Evolutionary conservation across 2,329 filamentous ascomycete genomes (phyloP).

Genomic region (Boeremia exigua): DNA sequence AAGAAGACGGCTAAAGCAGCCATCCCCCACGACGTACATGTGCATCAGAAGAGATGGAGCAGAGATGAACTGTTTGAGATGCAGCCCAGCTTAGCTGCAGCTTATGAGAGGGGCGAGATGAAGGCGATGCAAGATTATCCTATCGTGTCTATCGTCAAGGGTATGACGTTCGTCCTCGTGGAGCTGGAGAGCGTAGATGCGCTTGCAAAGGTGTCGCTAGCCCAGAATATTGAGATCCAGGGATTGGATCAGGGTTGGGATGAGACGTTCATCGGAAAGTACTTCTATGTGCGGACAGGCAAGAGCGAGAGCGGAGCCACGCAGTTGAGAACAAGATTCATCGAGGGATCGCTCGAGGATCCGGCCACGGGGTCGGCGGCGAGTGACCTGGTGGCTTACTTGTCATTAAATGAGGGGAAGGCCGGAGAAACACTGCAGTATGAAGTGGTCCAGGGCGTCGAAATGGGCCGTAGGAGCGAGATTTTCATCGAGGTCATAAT

Average conservation of each 20-base stretch:
- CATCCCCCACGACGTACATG: conserved; percentile 69
- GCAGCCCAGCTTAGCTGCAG: conserved; percentile 45
- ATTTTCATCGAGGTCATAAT: conserved; percentile 56
- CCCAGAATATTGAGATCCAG: conserved; percentile 38
- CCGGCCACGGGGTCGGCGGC: conserved; percentile 60
- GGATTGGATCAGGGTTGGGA: conserved; percentile 59
- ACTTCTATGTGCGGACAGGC: conserved; percentile 63
- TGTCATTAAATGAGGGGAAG: conserved; percentile 50
- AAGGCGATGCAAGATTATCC: conserved; percentile 33
- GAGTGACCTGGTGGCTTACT: conserved; percentile 53
- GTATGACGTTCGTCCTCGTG: conserved; percentile 75
- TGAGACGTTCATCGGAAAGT: conserved; percentile 60
- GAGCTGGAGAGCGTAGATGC: conserved; percentile 66
- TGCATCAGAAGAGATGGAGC: conserved; percentile 34
- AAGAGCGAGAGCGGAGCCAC: conserved; percentile 33
- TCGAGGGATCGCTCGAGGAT: conserved; percentile 58
- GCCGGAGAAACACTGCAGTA: conserved; percentile 46
- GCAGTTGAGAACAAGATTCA: conserved; percentile 66
- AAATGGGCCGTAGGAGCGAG: conserved; percentile 59
- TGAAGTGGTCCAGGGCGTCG: conserved; percentile 57
- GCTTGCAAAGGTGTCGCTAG: conserved; percentile 55
- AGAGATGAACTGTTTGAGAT: conserved; percentile 36
- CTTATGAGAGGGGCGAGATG: conserved; percentile 19
- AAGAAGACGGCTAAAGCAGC: conserved; percentile 61
- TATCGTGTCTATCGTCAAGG: conserved; percentile 66